Conservation (phyloP, 371 early-diverging fungal genomes). For the Saksenaea oblongispora region DNA sequence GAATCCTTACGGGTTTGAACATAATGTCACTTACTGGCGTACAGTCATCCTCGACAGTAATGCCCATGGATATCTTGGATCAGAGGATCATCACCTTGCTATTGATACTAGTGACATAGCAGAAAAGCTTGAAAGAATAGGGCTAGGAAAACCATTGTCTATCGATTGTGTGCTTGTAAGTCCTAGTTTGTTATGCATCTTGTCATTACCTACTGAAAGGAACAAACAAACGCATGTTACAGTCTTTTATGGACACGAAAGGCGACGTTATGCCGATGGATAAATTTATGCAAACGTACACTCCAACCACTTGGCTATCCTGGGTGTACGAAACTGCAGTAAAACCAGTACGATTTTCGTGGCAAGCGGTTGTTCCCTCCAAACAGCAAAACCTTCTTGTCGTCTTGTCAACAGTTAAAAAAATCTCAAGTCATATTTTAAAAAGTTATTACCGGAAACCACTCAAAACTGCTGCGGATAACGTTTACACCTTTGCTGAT, state of each 20-base stretch:
- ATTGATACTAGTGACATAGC: slow-evolving; percentile 11
- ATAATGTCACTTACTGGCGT: slow-evolving; percentile 27
- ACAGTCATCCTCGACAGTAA: slow-evolving; percentile 26
- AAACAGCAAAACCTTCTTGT: slow-evolving; percentile 18
- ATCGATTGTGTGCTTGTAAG: slow-evolving; percentile 21
- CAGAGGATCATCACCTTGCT: slow-evolving; percentile 10
- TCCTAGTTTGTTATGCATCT: neutral
- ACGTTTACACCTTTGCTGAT: slow-evolving; percentile 34
- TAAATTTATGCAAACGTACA: slow-evolving; percentile 16
- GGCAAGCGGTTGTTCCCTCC: neutral
- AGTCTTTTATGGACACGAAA: slow-evolving; percentile 13
- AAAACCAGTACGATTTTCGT: neutral
- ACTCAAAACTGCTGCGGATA: slow-evolving; percentile 17
- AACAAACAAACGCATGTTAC: neutral
- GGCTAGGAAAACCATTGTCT: slow-evolving; percentile 23
- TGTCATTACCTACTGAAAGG: neutral
- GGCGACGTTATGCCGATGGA: slow-evolving; percentile 31
- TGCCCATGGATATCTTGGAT: slow-evolving; percentile 15
- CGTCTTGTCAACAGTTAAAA: slow-evolving; percentile 36
- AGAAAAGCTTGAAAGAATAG: slow-evolving; percentile 7
- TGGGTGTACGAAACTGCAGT: slow-evolving; percentile 10
- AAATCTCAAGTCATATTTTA: slow-evolving; percentile 19
- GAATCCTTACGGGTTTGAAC: slow-evolving; percentile 21
- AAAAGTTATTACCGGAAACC: slow-evolving; percentile 16
- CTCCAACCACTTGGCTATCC: slow-evolving; percentile 11